Percentiles rank a stretch among this genome's conserved stretches.
Evolutionary conservation across 805 yeast species (phyloP).

Genomic region (Alloascoidea hylecoeti): DNA sequence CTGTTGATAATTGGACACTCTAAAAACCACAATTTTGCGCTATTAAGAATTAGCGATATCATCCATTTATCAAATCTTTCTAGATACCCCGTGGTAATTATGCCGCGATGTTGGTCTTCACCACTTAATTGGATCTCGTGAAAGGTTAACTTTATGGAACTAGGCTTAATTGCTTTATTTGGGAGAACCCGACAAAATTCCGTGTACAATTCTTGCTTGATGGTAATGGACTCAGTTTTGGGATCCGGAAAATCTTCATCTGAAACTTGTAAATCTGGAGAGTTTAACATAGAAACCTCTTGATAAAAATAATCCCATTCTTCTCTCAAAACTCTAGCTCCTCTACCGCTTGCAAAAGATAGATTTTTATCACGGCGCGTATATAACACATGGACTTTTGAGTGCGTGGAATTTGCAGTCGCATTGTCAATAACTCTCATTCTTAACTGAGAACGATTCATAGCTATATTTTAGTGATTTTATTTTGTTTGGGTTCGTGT

Average conservation of each 20-base stretch:
- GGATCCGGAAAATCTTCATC: not conserved
- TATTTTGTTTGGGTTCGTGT: too few species aligned
- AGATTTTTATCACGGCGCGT: not conserved
- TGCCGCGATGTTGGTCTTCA: not conserved
- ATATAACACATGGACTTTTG: not conserved
- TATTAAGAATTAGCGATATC: not conserved
- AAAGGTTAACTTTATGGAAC: too few species aligned
- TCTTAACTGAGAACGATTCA: too few species aligned
- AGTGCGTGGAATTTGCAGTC: constrained; percentile 1
- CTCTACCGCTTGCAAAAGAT: not conserved
- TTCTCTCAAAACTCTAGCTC: not conserved
- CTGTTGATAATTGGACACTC: not conserved
- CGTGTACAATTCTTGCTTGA: not conserved
- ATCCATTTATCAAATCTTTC: not conserved
- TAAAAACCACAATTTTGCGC: not conserved
- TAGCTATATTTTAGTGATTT: too few species aligned
- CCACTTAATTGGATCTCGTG: not conserved
- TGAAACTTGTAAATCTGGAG: not conserved
- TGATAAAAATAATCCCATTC: too few species aligned
- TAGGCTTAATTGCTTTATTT: too few species aligned
- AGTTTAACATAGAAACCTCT: too few species aligned
- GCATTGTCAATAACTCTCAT: too few species aligned
- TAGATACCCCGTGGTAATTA: not conserved
- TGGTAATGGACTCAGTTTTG: not conserved
- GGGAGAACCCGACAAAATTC: not conserved